Conservation (phyloP, 169 alveolate species). For the Cryptosporidium meleagridis region DNA sequence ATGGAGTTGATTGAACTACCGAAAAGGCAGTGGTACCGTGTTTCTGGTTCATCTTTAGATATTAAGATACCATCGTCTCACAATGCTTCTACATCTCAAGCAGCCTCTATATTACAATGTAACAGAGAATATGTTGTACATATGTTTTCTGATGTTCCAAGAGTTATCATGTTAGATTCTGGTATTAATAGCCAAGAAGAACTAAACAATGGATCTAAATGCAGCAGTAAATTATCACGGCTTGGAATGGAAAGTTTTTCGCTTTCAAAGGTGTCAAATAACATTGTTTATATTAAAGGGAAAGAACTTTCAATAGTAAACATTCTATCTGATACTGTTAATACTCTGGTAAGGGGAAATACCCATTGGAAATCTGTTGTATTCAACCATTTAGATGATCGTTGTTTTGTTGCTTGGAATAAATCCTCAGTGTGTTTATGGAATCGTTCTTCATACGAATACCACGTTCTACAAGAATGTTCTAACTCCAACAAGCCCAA, state of each 20-base stretch:
- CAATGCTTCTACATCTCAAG: slow-evolving; percentile 20
- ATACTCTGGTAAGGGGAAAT: background rate
- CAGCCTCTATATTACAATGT: slow-evolving; percentile 44
- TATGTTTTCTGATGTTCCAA: slow-evolving; percentile 67
- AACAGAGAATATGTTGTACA: slow-evolving; percentile 63
- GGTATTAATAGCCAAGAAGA: slow-evolving; percentile 46
- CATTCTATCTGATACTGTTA: slow-evolving; percentile 39
- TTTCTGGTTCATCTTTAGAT: slow-evolving; percentile 10
- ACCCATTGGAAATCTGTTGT: slow-evolving; percentile 41
- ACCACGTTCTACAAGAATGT: slow-evolving; percentile 35
- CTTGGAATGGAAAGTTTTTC: slow-evolving; percentile 63
- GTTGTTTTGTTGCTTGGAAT: slow-evolving; percentile 64
- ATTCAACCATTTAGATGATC: slow-evolving; percentile 48
- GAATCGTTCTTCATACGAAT: slow-evolving; percentile 44
- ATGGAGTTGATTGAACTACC: slow-evolving; percentile 28
- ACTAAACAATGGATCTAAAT: slow-evolving; percentile 38
- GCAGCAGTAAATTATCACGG: slow-evolving; percentile 54
- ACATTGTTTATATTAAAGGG: slow-evolving; percentile 39
- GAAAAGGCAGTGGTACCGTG: slow-evolving; percentile 25
- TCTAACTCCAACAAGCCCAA: background rate
- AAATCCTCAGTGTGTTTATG: slow-evolving; percentile 22
- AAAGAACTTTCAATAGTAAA: slow-evolving; percentile 45
- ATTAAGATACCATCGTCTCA: slow-evolving; percentile 36
- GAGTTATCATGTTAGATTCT: slow-evolving; percentile 52
- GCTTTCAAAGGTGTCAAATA: slow-evolving; percentile 37